phyloP scores from a whole-genome alignment of 208 protist genomes.

The Wallacemonas sp. region DNA sequence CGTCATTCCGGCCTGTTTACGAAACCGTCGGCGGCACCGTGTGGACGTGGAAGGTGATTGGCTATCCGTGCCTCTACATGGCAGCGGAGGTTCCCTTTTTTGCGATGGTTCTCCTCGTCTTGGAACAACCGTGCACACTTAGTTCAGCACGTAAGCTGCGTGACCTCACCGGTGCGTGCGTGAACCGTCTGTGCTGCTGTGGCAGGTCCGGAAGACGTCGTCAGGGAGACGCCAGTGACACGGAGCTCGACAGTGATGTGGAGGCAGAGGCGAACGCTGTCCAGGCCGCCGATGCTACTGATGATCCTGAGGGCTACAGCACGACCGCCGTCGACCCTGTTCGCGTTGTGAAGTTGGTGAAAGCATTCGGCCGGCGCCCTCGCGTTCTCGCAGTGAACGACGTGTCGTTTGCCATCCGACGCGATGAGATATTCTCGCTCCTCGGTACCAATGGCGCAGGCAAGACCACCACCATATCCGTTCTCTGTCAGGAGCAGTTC shows the following conservation, averaged over 20 bases:
- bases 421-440: slow-evolving; percentile 79
- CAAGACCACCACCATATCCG: slow-evolving; percentile 84
- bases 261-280: slow-evolving; percentile 10
- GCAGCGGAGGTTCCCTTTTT: slow-evolving; percentile 43
- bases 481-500: slow-evolving; percentile 70
- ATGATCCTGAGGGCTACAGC: neutral
- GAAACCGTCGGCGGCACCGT: slow-evolving; percentile 1
- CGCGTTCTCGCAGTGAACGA: slow-evolving; percentile 53
- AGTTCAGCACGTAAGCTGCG: neutral
- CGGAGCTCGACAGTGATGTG: slow-evolving; percentile 12
- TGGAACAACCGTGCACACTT: slow-evolving; percentile 36
- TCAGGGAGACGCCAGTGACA: neutral
- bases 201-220: neutral
- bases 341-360: slow-evolving; percentile 36
- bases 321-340: slow-evolving; percentile 7
- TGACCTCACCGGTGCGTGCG: slow-evolving; percentile 19
- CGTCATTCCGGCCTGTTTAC: slow-evolving; percentile 21
- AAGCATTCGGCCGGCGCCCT: slow-evolving; percentile 21
- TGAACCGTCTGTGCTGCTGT: slow-evolving; percentile 16
- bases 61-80: slow-evolving; percentile 50
- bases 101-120: slow-evolving; percentile 28
- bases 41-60: slow-evolving; percentile 34
- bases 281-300: neutral
- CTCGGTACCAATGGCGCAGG: slow-evolving; percentile 87
- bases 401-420: slow-evolving; percentile 61